These are phyloP conservation scores for Vigna mungo DNA, from an alignment of 306 rosid species.

Conservation along the genomic window DNA sequence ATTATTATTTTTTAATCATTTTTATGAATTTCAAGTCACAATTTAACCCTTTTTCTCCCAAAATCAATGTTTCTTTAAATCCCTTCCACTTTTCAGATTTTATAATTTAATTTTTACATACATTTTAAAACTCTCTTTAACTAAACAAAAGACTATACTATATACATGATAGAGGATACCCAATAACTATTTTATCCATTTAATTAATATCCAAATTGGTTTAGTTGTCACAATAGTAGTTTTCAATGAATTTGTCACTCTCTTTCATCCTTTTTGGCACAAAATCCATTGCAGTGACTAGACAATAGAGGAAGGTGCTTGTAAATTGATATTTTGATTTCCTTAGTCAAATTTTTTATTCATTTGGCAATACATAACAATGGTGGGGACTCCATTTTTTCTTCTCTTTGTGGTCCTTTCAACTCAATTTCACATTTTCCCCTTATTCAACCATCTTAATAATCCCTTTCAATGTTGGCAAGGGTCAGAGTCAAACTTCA, in stretches of 20 bases:
- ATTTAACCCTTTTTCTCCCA: background rate
- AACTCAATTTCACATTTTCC: background rate
- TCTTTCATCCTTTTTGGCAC: background rate
- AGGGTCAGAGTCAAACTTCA: slow-evolving; percentile 21
- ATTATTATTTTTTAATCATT: background rate
- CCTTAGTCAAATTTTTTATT: background rate
- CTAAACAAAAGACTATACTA: too few relatives aligned
- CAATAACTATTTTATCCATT: too few relatives aligned
- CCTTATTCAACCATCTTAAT: background rate
- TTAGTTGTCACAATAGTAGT: background rate
- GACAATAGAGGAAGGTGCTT: background rate
- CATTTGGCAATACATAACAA: background rate
- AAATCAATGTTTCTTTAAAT: background rate
- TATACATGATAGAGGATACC: background rate
- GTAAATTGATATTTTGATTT: background rate
- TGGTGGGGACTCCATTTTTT: background rate
- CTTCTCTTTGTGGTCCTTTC: background rate
- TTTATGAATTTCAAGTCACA: background rate
- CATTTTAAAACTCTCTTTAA: too few relatives aligned
- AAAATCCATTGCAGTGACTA: slow-evolving; percentile 6
- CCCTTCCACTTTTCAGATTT: too few relatives aligned
- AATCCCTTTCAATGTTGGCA: background rate
- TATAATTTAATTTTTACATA: too few relatives aligned
- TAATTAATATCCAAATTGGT: background rate
- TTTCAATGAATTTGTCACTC: background rate